Evolutionary conservation across 495 filamentous ascomycete genomes (phyloP).

Genomic region (Hyaloscypha hepaticicola): DNA sequence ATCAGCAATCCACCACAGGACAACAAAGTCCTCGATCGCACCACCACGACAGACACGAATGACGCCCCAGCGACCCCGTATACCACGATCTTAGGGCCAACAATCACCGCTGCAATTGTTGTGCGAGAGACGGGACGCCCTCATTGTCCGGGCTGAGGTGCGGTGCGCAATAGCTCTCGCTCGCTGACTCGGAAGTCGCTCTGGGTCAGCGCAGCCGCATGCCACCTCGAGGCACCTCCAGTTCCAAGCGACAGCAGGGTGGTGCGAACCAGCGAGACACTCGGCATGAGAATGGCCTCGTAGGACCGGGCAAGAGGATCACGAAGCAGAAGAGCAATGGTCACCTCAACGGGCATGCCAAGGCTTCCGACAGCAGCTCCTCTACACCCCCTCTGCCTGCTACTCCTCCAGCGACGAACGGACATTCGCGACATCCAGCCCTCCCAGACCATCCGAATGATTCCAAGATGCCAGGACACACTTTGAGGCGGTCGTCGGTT

Average conservation of each 20-base stretch:
- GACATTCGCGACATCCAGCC: slow-evolving; percentile 29
- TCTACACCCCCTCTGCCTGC: slow-evolving; percentile 39
- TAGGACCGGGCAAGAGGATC: slow-evolving; percentile 81
- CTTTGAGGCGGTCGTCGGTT: slow-evolving; percentile 44
- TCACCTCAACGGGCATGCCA: slow-evolving; percentile 38
- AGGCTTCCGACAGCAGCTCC: slow-evolving; percentile 22
- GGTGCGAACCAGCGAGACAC: slow-evolving; percentile 69
- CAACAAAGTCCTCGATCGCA: not conserved
- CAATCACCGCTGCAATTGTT: not conserved
- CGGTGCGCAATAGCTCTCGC: slow-evolving; percentile 23
- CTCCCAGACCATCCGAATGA: slow-evolving; percentile 39
- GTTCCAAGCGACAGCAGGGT: slow-evolving; percentile 63
- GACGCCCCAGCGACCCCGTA: not conserved
- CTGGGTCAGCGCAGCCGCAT: slow-evolving; percentile 57
- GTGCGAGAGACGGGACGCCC: not conserved
- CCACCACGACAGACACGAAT: not conserved
- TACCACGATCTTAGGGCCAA: not conserved
- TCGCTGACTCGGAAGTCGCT: slow-evolving; percentile 33
- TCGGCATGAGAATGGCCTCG: slow-evolving; percentile 84
- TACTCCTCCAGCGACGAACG: slow-evolving; percentile 38
- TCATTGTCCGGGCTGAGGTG: slow-evolving; percentile 22
- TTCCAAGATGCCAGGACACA: slow-evolving; percentile 38
- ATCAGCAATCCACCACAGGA: not conserved
- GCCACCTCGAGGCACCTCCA: slow-evolving; percentile 55
- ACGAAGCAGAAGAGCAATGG: slow-evolving; percentile 48